Evolutionary conservation across 306 rosid genomes (phyloP), one percentile per base, ranked within the genome.

Genomic region (Lupinus albus): DNA sequence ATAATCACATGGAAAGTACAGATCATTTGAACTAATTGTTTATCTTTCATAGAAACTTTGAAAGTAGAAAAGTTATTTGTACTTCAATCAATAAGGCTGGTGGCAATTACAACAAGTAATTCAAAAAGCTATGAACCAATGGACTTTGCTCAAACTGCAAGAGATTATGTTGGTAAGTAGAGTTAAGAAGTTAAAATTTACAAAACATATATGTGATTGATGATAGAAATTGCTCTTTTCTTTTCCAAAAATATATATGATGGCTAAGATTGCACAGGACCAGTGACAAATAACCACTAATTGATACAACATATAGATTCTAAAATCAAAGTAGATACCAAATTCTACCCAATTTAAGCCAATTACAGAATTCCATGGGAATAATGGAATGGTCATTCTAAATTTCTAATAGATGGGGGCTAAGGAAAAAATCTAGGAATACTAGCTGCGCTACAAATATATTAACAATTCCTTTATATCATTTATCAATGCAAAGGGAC

Each of bases 191-290:
- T 15, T 57, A 30, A 1, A 20, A 38, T 38, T 21, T 11, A 33
- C 12, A 57, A 57, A 48, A 56, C 62, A 56, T n/a, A 30, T 11
- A 56, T 30, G 62, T 56, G 52, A 0, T 48, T 48, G 17, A 28
- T 28, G 38, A 56, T 11, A 11, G 20, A 57, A 13, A 33, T 48
- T 15, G 15, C 54, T 48, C 54, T 48, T 4, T 48, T 14, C 4
- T 48, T 48, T 14, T 15, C 8, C 50, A 46, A 48, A 11, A 15
- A 48, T 48, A 48, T 32, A 20, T 11, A 28, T 6, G 3, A 54
- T 54, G 15, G 61, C 61, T 25, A 54, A 25, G 11, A 21, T 16
- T 11, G 16, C 13, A 5, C 17, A 54, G 2, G 28, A 21, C 28
- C 28, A 21, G 28, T 15, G 18, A n/a, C 52, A 18, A 47, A 32